These are phyloP conservation scores for Rhizophora mangle DNA, from an alignment of 345 rosid genomes.

Conservation along the genomic window DNA sequence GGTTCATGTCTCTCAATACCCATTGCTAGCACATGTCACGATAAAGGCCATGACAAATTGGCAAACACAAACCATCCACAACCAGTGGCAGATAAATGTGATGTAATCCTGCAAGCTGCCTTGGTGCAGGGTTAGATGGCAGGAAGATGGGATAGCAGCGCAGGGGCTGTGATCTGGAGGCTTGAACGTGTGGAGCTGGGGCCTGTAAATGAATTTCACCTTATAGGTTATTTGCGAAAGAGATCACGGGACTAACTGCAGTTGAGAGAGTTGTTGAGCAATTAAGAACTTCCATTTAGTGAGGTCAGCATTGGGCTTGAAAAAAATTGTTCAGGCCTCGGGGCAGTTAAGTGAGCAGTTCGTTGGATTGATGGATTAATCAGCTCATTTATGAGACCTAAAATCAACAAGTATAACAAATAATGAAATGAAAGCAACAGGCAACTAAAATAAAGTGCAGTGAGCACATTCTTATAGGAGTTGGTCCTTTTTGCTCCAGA, in stretches of 20 bases:
- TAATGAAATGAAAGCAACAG: background rate
- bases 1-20: no score
- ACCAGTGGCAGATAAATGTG: background rate
- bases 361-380: constrained; percentile 8
- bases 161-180: background rate
- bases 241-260: background rate
- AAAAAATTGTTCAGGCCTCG: background rate
- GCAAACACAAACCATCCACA: background rate
- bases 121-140: background rate
- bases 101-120: background rate
- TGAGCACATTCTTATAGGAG: background rate
- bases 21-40: no score
- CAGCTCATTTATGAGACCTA: constrained; percentile 9
- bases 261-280: background rate
- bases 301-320: constrained; percentile 7
- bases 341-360: background rate
- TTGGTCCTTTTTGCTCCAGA: no score
- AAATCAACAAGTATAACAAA: background rate
- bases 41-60: background rate
- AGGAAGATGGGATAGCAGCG: background rate
- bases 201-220: background rate
- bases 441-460: background rate
- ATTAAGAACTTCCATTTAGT: background rate
- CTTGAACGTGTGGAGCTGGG: constrained; percentile 15
- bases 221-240: background rate